phyloP scores from a whole-genome alignment of 768 basidiomycete species.

The Rhizopogon vulgaris region DNA sequence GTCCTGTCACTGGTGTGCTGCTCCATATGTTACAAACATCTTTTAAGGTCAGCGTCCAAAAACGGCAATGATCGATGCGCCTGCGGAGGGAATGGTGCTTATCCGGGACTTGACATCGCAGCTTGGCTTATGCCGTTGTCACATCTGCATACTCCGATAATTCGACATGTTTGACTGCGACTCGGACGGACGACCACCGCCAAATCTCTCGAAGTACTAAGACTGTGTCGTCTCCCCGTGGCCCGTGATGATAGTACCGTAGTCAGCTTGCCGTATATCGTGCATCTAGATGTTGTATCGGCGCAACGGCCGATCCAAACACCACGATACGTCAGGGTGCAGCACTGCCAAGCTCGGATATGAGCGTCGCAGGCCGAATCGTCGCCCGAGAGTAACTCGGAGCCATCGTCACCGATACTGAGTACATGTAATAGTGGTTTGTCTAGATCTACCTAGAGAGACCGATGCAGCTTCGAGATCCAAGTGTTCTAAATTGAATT shows the following conservation, averaged over 20 bases:
- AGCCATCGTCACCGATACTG: not conserved
- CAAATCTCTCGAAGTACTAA: too few species aligned
- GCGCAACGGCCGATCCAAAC: not conserved
- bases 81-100: not conserved
- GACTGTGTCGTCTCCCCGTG: not conserved
- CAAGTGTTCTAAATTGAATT: too few species aligned
- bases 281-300: too few species aligned
- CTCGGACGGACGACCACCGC: too few species aligned
- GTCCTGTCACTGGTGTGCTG: not conserved
- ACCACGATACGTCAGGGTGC: not conserved
- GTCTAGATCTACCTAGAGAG: too few species aligned
- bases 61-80: not conserved
- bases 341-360: not conserved
- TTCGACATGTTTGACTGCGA: not conserved
- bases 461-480: too few species aligned
- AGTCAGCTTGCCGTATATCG: too few species aligned
- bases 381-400: not conserved
- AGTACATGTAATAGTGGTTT: too few species aligned
- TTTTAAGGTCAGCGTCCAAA: not conserved
- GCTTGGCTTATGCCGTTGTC: not conserved
- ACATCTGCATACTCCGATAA: not conserved
- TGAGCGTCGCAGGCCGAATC: not conserved
- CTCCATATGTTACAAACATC: not conserved
- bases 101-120: not conserved
- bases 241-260: not conserved